phyloP scores from a whole-genome alignment of 1,139 yeast species.

The Blastobotrys elegans region DNA sequence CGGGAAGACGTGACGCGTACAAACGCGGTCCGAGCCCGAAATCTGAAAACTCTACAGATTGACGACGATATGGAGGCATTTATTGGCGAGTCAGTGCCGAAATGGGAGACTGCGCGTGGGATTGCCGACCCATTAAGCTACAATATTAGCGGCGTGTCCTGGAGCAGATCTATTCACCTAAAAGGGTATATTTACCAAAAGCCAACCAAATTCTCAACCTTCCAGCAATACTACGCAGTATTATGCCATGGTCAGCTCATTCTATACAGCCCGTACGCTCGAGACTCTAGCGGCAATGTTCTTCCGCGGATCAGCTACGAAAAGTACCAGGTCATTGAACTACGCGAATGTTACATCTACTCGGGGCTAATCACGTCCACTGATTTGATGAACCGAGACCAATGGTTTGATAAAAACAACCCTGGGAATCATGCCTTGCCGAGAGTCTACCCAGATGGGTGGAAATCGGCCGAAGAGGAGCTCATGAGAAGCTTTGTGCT shows the following conservation, averaged over 20 bases:
- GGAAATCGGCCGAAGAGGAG: constrained; percentile 78
- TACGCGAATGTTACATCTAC: constrained; percentile 66
- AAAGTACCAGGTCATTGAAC: constrained; percentile 40
- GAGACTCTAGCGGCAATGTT: constrained; percentile 34
- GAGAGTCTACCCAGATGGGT: constrained; percentile 72
- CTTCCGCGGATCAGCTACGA: constrained; percentile 24
- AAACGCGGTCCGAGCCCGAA: constrained; percentile 41
- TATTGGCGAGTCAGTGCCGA: constrained; percentile 45
- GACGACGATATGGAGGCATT: constrained; percentile 57
- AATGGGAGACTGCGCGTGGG: constrained; percentile 54
- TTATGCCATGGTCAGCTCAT: constrained; percentile 66
- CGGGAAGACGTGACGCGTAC: constrained; percentile 40
- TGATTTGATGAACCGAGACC: constrained; percentile 51
- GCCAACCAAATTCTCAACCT: constrained; percentile 61
- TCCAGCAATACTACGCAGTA: constrained; percentile 55
- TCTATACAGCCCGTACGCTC: constrained; percentile 41
- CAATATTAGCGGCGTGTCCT: constrained; percentile 53
- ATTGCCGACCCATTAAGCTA: constrained; percentile 49
- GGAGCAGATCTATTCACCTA: constrained; percentile 52
- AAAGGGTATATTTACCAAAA: constrained; percentile 68
- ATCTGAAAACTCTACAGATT: constrained; percentile 45
- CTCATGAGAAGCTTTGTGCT: constrained; percentile 67
- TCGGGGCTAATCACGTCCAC: constrained; percentile 59
- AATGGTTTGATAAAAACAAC: constrained; percentile 41
- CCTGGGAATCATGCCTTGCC: constrained; percentile 63